A percentile compares a stretch with the other conserved stretches of the same genome.
These are phyloP conservation scores for Colletotrichum sp. DNA, from an alignment of 2,329 filamentous ascomycete genomes.

Conservation along the genomic window DNA sequence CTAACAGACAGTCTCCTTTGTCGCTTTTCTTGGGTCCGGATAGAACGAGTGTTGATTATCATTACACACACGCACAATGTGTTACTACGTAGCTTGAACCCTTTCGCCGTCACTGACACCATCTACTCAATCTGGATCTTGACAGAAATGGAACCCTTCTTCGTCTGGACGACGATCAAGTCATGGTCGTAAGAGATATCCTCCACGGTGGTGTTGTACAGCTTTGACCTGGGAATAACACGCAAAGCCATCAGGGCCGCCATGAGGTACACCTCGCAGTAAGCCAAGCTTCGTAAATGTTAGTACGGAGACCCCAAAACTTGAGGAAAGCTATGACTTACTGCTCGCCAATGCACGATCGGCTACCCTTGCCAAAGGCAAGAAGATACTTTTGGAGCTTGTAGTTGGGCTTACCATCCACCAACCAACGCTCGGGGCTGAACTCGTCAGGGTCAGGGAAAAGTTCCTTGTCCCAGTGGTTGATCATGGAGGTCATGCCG, in stretches of 20 bases:
- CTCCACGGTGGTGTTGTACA: slow-evolving; percentile 31
- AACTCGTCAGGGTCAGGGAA: slow-evolving; percentile 24
- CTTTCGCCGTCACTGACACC: not conserved
- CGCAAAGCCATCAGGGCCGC: slow-evolving; percentile 30
- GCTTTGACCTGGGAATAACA: slow-evolving; percentile 29
- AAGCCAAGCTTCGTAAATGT: slow-evolving; percentile 26
- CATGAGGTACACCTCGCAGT: slow-evolving; percentile 33
- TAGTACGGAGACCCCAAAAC: not conserved
- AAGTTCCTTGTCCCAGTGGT: slow-evolving; percentile 23
- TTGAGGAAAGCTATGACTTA: not conserved
- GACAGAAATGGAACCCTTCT: slow-evolving; percentile 15
- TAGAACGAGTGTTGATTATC: not conserved
- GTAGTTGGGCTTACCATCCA: slow-evolving; percentile 13
- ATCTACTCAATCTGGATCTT: slow-evolving; percentile 10
- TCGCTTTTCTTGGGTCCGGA: not conserved
- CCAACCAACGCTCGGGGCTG: slow-evolving; percentile 28
- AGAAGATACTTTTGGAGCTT: slow-evolving; percentile 23
- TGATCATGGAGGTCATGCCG: slow-evolving; percentile 25
- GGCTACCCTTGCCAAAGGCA: slow-evolving; percentile 24
- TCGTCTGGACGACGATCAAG: slow-evolving; percentile 27
- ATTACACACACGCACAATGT: not conserved
- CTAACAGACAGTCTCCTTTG: not conserved
- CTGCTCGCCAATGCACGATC: slow-evolving; percentile 26
- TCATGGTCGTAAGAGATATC: slow-evolving; percentile 35
- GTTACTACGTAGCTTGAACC: not conserved